Evolutionary conservation across 2,329 filamentous ascomycete species (phyloP).

Genomic region (Pleoardoris graminearum): DNA sequence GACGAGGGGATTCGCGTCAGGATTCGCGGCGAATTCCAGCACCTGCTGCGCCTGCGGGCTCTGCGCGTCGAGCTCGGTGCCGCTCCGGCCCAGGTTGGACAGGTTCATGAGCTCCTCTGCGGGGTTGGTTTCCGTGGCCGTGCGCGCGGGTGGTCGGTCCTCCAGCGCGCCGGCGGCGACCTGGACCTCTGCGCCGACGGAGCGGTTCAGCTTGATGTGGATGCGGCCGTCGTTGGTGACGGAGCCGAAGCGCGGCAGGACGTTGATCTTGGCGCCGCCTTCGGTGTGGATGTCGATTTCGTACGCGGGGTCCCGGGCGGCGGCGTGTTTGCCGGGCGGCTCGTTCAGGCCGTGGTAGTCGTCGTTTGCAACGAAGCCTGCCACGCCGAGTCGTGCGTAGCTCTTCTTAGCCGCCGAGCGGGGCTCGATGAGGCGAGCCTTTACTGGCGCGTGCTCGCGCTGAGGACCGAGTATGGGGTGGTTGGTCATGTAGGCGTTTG

Average conservation of each 20-base stretch:
- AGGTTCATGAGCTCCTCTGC: slow-evolving; percentile 15
- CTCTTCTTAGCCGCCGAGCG: slow-evolving; percentile 15
- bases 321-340: neutral
- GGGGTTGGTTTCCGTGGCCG: slow-evolving; percentile 4
- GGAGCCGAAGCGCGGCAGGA: slow-evolving; percentile 50
- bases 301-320: slow-evolving; percentile 26
- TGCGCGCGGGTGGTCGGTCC: slow-evolving; percentile 26
- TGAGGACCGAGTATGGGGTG: slow-evolving; percentile 66
- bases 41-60: slow-evolving; percentile 19
- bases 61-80: slow-evolving; percentile 25
- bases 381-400: slow-evolving; percentile 49
- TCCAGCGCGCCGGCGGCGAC: slow-evolving; percentile 33
- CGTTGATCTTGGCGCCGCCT: slow-evolving; percentile 59
- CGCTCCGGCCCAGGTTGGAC: slow-evolving; percentile 13
- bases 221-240: slow-evolving; percentile 38
- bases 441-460: slow-evolving; percentile 54
- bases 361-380: slow-evolving; percentile 49
- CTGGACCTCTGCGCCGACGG: slow-evolving; percentile 24
- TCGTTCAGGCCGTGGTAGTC: slow-evolving; percentile 36
- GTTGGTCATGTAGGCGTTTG: slow-evolving; percentile 59
- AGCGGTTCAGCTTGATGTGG: slow-evolving; percentile 30
- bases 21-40: neutral
- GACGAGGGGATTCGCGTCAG: neutral
- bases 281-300: slow-evolving; percentile 45
- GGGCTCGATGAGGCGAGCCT: slow-evolving; percentile 60